A percentile compares a stretch with the other conserved stretches of the same genome.
These are phyloP conservation scores for Phalaenopsis equestris DNA, from an alignment of 106 monocot genomes.

Conservation along the genomic window DNA sequence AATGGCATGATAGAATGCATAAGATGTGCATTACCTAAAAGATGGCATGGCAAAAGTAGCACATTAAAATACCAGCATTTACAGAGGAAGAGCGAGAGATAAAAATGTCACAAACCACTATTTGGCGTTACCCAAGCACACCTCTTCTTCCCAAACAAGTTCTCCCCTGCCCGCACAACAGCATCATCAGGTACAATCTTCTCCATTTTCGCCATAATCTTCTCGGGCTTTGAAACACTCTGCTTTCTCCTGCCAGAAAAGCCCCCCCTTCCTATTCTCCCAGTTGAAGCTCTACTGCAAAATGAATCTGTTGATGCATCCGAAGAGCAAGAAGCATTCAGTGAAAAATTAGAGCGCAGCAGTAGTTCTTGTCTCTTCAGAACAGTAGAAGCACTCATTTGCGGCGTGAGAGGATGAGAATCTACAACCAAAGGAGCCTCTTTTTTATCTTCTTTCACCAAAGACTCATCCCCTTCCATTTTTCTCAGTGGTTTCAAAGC, in stretches of 20 bases:
- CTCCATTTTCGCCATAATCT: conserved; percentile 25
- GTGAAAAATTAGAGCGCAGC: conserved; percentile 56
- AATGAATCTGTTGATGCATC: conserved; percentile 77
- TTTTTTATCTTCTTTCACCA: conserved; percentile 24
- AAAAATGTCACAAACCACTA: conserved; percentile 35
- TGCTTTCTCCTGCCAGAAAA: conserved; percentile 26
- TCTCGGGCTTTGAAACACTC: conserved; percentile 26
- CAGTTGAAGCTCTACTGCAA: conserved; percentile 74
- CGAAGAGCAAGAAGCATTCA: conserved; percentile 89
- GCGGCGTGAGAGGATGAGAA: conserved; percentile 5
- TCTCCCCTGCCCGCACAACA: conserved; percentile 17
- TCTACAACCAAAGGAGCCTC: not conserved
- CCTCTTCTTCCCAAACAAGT: conserved; percentile 42
- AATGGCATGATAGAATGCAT: not conserved
- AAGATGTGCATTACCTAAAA: not conserved
- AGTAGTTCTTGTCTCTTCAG: conserved; percentile 58
- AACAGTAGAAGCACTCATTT: conserved; percentile 24
- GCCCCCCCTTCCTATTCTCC: conserved; percentile 47
- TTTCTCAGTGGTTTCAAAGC: conserved; percentile 33
- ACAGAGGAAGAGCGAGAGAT: not conserved
- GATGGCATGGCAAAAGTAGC: not conserved
- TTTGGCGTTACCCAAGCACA: conserved; percentile 86
- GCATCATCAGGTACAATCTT: conserved; percentile 26
- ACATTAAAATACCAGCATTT: not conserved
- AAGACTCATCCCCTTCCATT: conserved; percentile 4